Base-by-base conservation (phyloP, 345 rosid species). In the Eucalyptus erythrocorys region DNA sequence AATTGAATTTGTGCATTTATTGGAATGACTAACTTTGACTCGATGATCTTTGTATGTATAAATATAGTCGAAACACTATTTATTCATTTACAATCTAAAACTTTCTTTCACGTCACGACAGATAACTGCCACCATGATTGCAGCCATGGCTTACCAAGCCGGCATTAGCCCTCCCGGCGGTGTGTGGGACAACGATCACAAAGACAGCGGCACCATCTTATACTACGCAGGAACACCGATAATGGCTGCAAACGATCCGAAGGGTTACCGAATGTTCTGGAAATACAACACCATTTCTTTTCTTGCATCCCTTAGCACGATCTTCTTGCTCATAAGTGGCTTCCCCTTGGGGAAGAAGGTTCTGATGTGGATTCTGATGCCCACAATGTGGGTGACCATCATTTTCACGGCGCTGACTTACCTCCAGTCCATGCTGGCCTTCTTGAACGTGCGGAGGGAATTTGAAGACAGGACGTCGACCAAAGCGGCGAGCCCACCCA, bases 161-260 rank as follows among this genome's bases (percentile, higher is more conserved):
- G 15, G 66, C 15, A 1, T 27, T 59, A 59, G 1, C 66, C 66
- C 66, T 59, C 66, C 66, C 7, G 32, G n/a, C 7, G 32, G 66
- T 14, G 8, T 59, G 32, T 27, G 66, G 66, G 15, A 12, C 7
- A 6, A 17, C 4, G 22, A 51, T 0, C 2, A 48, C 0, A 48
- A 0, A 48, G 2, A 5, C 5, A 0, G 5, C 3, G 5, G 1
- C 14, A 8, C 0, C 2, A 11, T 26, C 66, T 4, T 1, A 2
- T 3, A 57, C 66, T 26, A 0, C 0, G 32, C 66, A 5, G 66
- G 66, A 59, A 59, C 66, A 27, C 5, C 66, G 4, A 26, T 59
- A 27, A 27, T 59, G 66, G 66, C 32, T 1, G 16, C 16, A 59
- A 59, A 27, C 66, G 0, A 1, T 27, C 66, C 66, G 12, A 0